Evolutionary conservation across 192 early-diverging fungal genomes (phyloP).

Genomic region (Mortierella hygrophila): DNA sequence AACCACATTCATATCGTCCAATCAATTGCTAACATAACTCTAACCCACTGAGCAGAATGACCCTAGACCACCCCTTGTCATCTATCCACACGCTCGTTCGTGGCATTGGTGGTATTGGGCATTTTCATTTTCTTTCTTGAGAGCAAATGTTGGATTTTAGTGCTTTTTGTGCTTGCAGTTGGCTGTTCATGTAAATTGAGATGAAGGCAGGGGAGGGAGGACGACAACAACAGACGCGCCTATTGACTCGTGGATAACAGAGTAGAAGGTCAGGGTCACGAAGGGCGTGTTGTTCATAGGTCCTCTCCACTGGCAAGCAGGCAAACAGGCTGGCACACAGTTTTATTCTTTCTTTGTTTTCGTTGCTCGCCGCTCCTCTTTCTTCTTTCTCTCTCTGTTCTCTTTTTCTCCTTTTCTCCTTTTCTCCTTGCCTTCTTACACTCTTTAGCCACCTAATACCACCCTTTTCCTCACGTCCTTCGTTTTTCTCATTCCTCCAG

Average conservation of each 20-base stretch:
- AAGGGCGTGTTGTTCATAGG: background rate
- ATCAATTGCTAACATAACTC: no score
- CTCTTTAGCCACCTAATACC: background rate
- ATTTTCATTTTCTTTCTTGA: no score
- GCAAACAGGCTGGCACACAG: background rate
- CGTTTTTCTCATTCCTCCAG: background rate
- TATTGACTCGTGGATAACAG: background rate
- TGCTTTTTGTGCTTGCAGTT: background rate
- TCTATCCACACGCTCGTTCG: no score
- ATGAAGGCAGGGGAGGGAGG: background rate
- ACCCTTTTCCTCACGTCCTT: background rate
- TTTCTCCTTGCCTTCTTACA: background rate
- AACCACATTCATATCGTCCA: no score
- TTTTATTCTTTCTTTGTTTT: background rate
- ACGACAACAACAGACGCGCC: background rate
- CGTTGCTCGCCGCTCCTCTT: background rate
- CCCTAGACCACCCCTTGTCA: no score
- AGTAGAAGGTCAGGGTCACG: background rate
- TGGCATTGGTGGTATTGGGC: no score
- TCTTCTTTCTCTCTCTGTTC: background rate
- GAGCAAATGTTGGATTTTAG: background rate
- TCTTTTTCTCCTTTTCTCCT: background rate
- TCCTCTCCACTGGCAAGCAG: background rate
- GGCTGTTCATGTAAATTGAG: background rate
- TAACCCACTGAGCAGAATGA: no score